Base-by-base conservation (phyloP, 2,329 filamentous ascomycete species). In the Beauveria sp. region DNA sequence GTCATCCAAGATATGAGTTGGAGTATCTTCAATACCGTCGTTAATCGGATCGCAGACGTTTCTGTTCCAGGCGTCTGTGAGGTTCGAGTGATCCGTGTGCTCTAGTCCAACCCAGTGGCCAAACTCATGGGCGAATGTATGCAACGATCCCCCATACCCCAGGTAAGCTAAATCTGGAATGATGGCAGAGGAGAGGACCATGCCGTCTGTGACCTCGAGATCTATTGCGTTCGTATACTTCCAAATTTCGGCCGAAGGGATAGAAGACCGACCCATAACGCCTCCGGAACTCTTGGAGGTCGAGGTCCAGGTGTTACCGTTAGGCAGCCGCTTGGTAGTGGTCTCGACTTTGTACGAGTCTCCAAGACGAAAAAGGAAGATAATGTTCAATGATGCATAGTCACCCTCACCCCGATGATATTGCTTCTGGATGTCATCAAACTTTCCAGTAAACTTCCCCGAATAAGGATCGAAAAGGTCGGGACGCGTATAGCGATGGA, bases 231-330 rank as follows among this genome's bases (percentile, higher is more conserved):
- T 43, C 1, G 1, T 3, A n/a, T 8, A 4, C 10, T 34, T 1
- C 30, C 30, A 34, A 34, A 34, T 5, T 10, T 12, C 30, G 10
- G 30, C 10, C 10, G 3, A 0, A 3, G 30, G 30, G 30, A 34
- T 5, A 34, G 10, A 4, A 34, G 10, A 4, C 10, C 1, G 0
- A 3, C 30, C 30, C 30, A 12, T 12, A 5, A 0, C 0, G 10
- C 30, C 30, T 34, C 30, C 10, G 30, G 10, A 34, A 12, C 30
- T 12, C 1, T 4, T 12, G 10, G 3, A 3, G 9, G 2, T 12
- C 5, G 40, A 43, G 8, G 16, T n/a, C 40, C 14, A 3, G 16
- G 16, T 43, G 5, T 7, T 2, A 16, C 40, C 40, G 40, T 43
- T 12, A 34, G 10, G 30, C 30, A 12, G 10, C 10, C 10, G 3